Base-by-base conservation (phyloP, 2,329 filamentous ascomycete species). In the Penicillium expansum region DNA sequence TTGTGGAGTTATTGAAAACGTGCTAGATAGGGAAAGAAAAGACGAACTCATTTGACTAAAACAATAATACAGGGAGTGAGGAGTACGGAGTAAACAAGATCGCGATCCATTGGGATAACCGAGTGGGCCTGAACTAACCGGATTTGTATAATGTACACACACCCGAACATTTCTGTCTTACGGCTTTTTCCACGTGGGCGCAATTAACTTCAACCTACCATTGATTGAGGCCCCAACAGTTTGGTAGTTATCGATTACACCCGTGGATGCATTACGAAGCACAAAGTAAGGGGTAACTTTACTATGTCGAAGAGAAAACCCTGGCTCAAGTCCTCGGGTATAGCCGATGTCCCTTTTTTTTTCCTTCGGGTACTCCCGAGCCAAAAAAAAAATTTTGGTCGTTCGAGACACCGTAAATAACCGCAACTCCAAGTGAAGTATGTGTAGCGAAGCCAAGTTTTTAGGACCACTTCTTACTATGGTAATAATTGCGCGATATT, bases 111-210 rank as follows among this genome's bases (percentile, higher is more conserved):
- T 29, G 27, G 27, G 27, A 30, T 44, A 45, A 32, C 24, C 5
- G 32, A 24, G 41, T 44, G 41, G 49, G 1, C 8, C 18, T 30
- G 14, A n/a, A 22, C 37, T 51, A 59, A 39, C 58, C 39, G 2
- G 9, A 24, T 55, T 55, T 13, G 58, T 55, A 56, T 56, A 56
- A 60, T 62, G 60, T 48, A 58, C 47, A 32, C 4, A 27, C 39
- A 27, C n/a, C 16, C n/a, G 22, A n/a, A 11, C n/a, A 5, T 5
- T 38, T 18, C 35, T 14, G 16, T 35, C 37, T 37, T 6, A 27
- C 10, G 11, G 9, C 18, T n/a, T 35, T 27, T 52, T 33, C 49
- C 49, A 35, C 42, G 39, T 44, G 55, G 52, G 30, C 13, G 14
- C 10, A 41, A 9, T 38, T 39, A 41, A 43, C 8, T 32, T 58